Base-by-base conservation (phyloP, 345 rosid genomes). In the Bruguiera gymnorhiza region DNA sequence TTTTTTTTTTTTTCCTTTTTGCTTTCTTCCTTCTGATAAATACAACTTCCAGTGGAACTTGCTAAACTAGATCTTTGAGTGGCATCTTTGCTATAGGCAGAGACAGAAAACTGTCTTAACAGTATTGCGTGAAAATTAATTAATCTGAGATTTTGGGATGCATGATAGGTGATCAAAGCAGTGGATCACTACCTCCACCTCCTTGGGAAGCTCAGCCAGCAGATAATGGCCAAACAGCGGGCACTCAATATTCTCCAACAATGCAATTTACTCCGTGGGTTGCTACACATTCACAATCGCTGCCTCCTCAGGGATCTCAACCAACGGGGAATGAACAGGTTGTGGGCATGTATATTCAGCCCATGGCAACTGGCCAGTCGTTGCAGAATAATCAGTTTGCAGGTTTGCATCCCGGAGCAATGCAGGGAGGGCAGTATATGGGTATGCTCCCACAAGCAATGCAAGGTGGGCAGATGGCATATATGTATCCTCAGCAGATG, bases 201-300 rank as follows among this genome's bases (percentile, higher is more conserved):
- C 98, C 98, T 1, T 94, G 98, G 98, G 98, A 94, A 81, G 89
- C 92, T 79, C 95, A 85, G 76, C 78, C 84, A 63, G 86, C 81
- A 55, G 95, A 91, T 69, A 69, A 73, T 59, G 82, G 86, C 75
- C 85, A 84, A 23, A 74, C 83, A 34, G 37, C 10, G 24, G 90
- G 80, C 67, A n/a, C 83, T 69, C 97, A 84, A 43, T 88, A 86
- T 76, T 81, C 95, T 63, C 90, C 76, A 68, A 78, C 81, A 73
- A 76, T 83, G 87, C 92, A 88, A 77, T 74, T 74, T 2, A 65
- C 87, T 55, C 96, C 84, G 70, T 82, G 72, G 30, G 39, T 82
- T 71, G 75, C 66, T 34, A 69, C 88, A 15, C 88, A 83, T 56
- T 24, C 73, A 31, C 87, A 80, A 63, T 89, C 84, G 1, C 64